Evolutionary conservation across 768 basidiomycete genomes (phyloP), one percentile per base, ranked within the genome.

Genomic region (Melanogaster broomeanus): DNA sequence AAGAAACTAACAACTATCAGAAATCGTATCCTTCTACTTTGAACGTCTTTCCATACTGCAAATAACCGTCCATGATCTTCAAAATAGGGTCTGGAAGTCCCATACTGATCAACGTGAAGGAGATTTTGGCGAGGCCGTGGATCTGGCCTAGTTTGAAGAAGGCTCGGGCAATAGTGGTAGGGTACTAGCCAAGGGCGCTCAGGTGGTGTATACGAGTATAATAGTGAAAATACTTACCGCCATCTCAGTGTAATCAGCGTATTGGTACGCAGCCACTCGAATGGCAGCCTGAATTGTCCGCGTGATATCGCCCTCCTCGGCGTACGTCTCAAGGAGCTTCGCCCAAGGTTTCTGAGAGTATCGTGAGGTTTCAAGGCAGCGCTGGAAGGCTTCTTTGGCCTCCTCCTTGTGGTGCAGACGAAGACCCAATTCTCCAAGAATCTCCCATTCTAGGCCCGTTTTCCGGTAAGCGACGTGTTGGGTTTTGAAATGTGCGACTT

Each of bases 401-500:
- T 99, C 97, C 64, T 99, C 97, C 68, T 93, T 95, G 74, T 98
- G 97, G 63, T 96, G 90, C 49, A 99, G 69, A n/a, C 97, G 85
- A 40, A 88, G 62, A 8, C 95, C 97, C 19, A 99, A 74, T 64
- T 98, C 97, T 9, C 96, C 97, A 21, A 99, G 77, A 41, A 98
- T 96, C 73, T 98, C 97, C 96, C 97, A 99, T 70, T 99, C 97
- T 18, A 92, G 71, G 0, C 91, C 93, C 0, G 96, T 98, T 75
- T 98, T 98, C 53, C 93, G 85, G 67, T 99, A 99, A 0, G 95
- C 94, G 51, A 98, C 90, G 57, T 97, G 95, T 68, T 98, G 96
- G 3, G 93, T 95, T 67, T 97, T 98, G 82, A 97, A 99, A 66
- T 99, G 97, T 0, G 95, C 94, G 11, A 98, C 90, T 65, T 98